Conservation (phyloP, 1,284 basidiomycete genomes). For the Boletellus deceptivus region DNA sequence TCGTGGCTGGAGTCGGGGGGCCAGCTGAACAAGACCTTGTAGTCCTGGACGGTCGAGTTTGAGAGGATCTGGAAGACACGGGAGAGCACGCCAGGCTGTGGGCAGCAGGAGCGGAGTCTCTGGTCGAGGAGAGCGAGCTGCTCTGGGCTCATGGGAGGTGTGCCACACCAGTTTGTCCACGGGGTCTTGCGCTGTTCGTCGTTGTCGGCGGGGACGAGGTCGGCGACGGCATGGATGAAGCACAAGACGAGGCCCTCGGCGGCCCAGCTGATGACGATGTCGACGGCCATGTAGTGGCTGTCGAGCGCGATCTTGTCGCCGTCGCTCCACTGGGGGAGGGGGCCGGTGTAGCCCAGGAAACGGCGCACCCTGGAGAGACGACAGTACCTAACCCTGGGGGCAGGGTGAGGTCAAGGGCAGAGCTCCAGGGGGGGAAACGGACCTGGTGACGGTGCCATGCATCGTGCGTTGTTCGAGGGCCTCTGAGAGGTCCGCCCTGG, state of each 20-base stretch:
- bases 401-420: conserved; percentile 21
- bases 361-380: conserved; percentile 69
- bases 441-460: conserved; percentile 92
- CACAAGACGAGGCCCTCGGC: conserved; percentile 89
- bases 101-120: conserved; percentile 53
- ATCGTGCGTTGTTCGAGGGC: conserved; percentile 80
- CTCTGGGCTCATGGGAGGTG: conserved; percentile 54
- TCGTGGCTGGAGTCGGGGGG: conserved; percentile 65
- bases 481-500: conserved; percentile 71
- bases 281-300: conserved; percentile 81
- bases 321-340: conserved; percentile 54
- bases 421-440: conserved; percentile 9
- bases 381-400: conserved; percentile 67
- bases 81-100: conserved; percentile 47
- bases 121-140: conserved; percentile 59
- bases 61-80: conserved; percentile 83
- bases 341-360: conserved; percentile 59
- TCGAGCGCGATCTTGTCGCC: conserved; percentile 72
- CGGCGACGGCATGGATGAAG: conserved; percentile 89
- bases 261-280: conserved; percentile 94
- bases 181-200: conserved; percentile 72
- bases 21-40: conserved; percentile 79
- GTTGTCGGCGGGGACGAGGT: conserved; percentile 79
- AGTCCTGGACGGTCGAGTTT: conserved; percentile 47
- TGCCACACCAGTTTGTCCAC: conserved; percentile 97